Conservation (phyloP, 2,329 filamentous ascomycete species). For the Colletotrichum truncatum region DNA sequence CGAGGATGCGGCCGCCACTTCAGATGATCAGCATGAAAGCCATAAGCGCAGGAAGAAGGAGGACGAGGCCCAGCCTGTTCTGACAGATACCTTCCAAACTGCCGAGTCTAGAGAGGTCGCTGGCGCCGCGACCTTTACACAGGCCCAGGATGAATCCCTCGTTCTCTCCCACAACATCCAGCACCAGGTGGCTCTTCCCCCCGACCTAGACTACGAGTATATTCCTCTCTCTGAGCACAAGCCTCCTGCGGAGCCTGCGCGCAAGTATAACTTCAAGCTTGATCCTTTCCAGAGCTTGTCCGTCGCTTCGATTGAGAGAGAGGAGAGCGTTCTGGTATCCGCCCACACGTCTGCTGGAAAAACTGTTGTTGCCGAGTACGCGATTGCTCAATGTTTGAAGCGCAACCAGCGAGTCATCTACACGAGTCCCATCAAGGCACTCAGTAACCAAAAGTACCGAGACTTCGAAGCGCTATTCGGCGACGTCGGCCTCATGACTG, state of each 20-base stretch:
- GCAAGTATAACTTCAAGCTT: conserved; percentile 87
- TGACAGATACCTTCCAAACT: conserved; percentile 95
- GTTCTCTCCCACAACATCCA: conserved; percentile 97
- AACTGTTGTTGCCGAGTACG: conserved; percentile 98
- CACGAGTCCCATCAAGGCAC: conserved; percentile 97
- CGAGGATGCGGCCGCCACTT: conserved; percentile 35
- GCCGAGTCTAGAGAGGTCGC: conserved; percentile 92
- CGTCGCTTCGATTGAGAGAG: conserved; percentile 92
- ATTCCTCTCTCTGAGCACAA: conserved; percentile 95
- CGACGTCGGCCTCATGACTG: conserved; percentile 97
- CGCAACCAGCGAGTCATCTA: conserved; percentile 99
- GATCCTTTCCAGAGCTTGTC: conserved; percentile 98
- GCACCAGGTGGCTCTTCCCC: conserved; percentile 95
- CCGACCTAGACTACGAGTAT: conserved; percentile 93
- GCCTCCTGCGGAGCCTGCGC: conserved; percentile 85
- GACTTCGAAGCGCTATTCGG: conserved; percentile 97
- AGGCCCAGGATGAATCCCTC: conserved; percentile 74
- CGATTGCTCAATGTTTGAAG: conserved; percentile 95
- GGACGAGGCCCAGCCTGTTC: conserved; percentile 74
- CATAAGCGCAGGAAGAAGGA: conserved; percentile 72
- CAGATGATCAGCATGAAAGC: conserved; percentile 48
- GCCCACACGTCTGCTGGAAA: conserved; percentile 98
- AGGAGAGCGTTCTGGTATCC: conserved; percentile 95
- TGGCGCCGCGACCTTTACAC: conserved; percentile 74
- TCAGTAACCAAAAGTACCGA: conserved; percentile 98